Percentiles rank a stretch among this genome's conserved stretches.
Conservation (phyloP, 176 grass and related monocot species). For the Raddia guianensis region DNA sequence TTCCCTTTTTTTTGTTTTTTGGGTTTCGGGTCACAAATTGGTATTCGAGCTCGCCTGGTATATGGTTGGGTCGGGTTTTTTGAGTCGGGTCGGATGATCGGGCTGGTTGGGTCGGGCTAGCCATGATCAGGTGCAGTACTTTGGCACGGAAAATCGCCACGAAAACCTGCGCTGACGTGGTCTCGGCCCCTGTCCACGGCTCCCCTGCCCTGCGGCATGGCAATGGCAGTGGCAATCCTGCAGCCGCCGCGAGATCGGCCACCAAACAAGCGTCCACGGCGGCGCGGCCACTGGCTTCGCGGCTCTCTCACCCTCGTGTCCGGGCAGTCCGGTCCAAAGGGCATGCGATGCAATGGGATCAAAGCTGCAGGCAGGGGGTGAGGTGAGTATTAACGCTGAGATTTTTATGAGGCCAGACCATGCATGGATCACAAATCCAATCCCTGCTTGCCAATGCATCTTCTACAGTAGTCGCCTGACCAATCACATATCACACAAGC, state of each 20-base stretch:
- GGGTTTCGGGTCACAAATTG: no score
- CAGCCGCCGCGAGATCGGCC: slow-evolving; percentile 1
- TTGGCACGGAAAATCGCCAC: no score
- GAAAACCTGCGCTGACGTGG: not conserved
- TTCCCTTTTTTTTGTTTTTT: no score
- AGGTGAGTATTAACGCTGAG: not conserved
- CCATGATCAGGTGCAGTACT: no score
- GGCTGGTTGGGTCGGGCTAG: no score
- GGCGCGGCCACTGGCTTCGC: not conserved
- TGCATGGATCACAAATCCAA: not conserved
- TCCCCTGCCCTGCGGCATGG: slow-evolving; percentile 20
- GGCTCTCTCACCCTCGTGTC: not conserved
- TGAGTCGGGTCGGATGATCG: no score
- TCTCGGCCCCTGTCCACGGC: not conserved
- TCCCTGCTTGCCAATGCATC: not conserved
- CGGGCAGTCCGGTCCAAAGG: no score
- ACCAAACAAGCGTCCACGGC: slow-evolving; percentile 32
- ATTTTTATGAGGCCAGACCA: slow-evolving; percentile 2
- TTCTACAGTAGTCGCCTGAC: not conserved
- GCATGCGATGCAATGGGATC: not conserved
- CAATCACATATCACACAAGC: not conserved
- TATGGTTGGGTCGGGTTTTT: no score
- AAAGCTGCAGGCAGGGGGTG: slow-evolving; percentile 5
- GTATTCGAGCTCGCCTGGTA: no score
- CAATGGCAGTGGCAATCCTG: slow-evolving; percentile 14